A percentile compares a stretch with the other conserved stretches of the same genome.
Conservation (phyloP, 177 flowering plant species). For the Vitis hybrid region DNA sequence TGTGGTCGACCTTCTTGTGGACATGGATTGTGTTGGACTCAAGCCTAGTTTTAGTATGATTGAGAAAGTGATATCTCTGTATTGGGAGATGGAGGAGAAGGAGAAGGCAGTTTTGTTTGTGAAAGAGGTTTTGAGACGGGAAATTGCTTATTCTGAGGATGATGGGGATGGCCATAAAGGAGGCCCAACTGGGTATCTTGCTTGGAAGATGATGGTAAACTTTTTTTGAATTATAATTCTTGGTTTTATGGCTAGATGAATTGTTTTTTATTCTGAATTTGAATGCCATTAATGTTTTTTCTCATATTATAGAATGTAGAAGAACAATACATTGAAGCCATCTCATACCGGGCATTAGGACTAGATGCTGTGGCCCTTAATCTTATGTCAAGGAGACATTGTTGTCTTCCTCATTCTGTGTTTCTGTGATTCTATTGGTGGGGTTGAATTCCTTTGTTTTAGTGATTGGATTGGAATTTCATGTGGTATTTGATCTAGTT, state of each 20-base stretch:
- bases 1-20: slow-evolving; percentile 81
- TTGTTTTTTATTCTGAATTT: not conserved
- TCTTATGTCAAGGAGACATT: too few species aligned
- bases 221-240: slow-evolving; percentile 1
- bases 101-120: slow-evolving; percentile 64
- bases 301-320: too few species aligned
- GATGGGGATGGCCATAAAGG: slow-evolving; percentile 57
- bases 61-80: slow-evolving; percentile 85
- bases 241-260: not conserved
- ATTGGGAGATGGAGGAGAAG: slow-evolving; percentile 79
- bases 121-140: slow-evolving; percentile 65
- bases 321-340: too few species aligned
- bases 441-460: too few species aligned
- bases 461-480: too few species aligned
- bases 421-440: too few species aligned
- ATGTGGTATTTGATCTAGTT: too few species aligned
- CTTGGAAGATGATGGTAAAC: slow-evolving; percentile 94
- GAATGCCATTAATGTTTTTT: not conserved
- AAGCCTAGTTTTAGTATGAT: slow-evolving; percentile 84
- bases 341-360: too few species aligned
- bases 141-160: slow-evolving; percentile 42
- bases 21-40: slow-evolving; percentile 95
- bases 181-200: slow-evolving; percentile 91
- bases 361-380: too few species aligned
- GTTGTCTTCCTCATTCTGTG: too few species aligned